Evolutionary conservation across 371 early-diverging fungal species (phyloP), one percentile per base, ranked within the genome.

Genomic region (Apophysomyces elegans): DNA sequence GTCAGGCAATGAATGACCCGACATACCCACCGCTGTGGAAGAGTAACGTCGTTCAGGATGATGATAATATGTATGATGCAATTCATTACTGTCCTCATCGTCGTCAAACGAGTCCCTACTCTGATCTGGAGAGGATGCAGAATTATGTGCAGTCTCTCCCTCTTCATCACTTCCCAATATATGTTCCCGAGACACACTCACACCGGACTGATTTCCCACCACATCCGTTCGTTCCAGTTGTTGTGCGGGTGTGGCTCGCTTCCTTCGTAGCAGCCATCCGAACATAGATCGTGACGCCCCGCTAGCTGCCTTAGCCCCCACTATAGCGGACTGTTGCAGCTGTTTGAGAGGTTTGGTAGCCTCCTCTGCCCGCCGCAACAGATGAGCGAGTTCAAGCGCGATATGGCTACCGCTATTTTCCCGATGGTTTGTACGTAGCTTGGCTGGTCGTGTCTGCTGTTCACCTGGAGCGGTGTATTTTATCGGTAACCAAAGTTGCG

Each of bases 401-500:
- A 66, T 7, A 5, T 61, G 56, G 12, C 58, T 67, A 13, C 69
- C 54, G 41, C 62, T 47, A 14, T 59, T 38, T 21, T 44, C 36
- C 9, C 18, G 59, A 7, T 59, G 12, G 26, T 63, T 64, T 16
- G 38, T 9, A 21, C n/a, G 37, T 1, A 12, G 59, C 59, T 41
- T 21, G 12, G 54, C 26, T n/a, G 59, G 37, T 58, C 70, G 54
- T 32, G 56, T 54, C 5, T 62, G 58, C n/a, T 62, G 46, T 47
- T 72, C 70, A 5, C 69, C 78, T 18, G 58, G 26, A 11, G 18
- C 37, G 6, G 60, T 65, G 18, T 54, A 37, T 58, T 79, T 82
- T 3, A 77, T 68, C 26, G 93, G 93, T 38, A 93, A 71, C 93
- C 93, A 93, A 9, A 92, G 71, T 39, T 88, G 86, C 2, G 93